phyloP scores from a whole-genome alignment of 2,329 filamentous ascomycete genomes.

The Lachnellula subtilissima region DNA sequence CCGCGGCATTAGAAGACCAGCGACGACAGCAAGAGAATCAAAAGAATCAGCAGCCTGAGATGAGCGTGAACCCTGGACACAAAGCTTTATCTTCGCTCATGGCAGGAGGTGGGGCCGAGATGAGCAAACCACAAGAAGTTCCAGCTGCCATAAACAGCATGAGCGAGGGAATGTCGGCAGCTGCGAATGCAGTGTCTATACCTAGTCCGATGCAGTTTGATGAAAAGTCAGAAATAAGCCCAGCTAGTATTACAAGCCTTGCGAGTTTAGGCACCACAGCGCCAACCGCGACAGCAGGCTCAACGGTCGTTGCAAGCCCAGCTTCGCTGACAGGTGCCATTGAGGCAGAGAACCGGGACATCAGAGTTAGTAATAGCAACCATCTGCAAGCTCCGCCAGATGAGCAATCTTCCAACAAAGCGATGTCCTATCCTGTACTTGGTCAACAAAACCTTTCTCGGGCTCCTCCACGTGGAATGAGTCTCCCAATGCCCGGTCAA shows the following conservation, averaged over 20 bases:
- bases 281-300: constrained; percentile 30
- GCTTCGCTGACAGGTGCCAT: constrained; percentile 22
- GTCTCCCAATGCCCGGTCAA: constrained; percentile 49
- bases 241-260: constrained; percentile 30
- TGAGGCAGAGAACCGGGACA: constrained; percentile 24
- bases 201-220: constrained; percentile 27
- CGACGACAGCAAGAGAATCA: constrained; percentile 43
- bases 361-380: constrained; percentile 10
- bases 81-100: constrained; percentile 50
- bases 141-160: constrained; percentile 31
- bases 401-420: constrained; percentile 26
- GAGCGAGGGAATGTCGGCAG: constrained; percentile 29
- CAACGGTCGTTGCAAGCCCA: constrained; percentile 30
- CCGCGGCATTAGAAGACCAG: constrained; percentile 51
- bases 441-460: constrained; percentile 22
- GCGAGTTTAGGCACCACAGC: constrained; percentile 30
- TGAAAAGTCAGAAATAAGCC: constrained; percentile 29
- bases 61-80: constrained; percentile 51
- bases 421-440: constrained; percentile 28
- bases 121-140: constrained; percentile 53
- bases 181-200: constrained; percentile 29
- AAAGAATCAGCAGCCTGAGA: constrained; percentile 34
- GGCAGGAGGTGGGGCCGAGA: constrained; percentile 47
- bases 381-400: constrained; percentile 23
- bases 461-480: constrained; percentile 46